These are phyloP conservation scores for Mortierella sp. DNA, from an alignment of 371 early-diverging fungal genomes.

Conservation along the genomic window DNA sequence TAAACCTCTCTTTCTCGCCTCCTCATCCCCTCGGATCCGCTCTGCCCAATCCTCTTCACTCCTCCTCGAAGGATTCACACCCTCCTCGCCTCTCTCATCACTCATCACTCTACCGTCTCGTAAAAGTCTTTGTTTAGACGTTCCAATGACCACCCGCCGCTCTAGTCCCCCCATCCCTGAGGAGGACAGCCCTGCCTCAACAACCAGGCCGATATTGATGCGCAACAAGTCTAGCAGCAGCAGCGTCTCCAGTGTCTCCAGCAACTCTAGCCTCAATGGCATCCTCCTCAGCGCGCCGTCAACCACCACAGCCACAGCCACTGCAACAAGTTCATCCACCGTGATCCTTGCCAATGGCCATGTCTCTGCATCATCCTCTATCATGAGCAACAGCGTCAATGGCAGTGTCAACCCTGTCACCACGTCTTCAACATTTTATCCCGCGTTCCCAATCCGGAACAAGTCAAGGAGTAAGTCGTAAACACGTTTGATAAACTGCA, in stretches of 20 bases:
- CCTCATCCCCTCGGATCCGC: too few relatives aligned
- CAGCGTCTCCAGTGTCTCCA: slow-evolving; percentile 29
- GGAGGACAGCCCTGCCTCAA: slow-evolving; percentile 9
- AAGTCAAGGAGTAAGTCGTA: slow-evolving; percentile 46
- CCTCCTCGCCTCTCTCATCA: too few relatives aligned
- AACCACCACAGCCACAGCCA: slow-evolving; percentile 32
- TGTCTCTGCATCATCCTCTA: too few relatives aligned
- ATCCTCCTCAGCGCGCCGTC: slow-evolving; percentile 22
- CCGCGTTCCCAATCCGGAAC: slow-evolving; percentile 37
- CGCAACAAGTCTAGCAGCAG: slow-evolving; percentile 26
- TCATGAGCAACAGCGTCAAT: slow-evolving; percentile 2
- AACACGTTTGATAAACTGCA: background rate
- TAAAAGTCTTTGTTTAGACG: too few relatives aligned
- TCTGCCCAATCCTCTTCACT: too few relatives aligned
- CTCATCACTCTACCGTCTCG: too few relatives aligned
- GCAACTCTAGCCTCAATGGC: slow-evolving; percentile 29
- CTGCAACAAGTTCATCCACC: slow-evolving; percentile 23
- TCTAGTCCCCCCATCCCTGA: slow-evolving; percentile 32
- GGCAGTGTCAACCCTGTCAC: slow-evolving; percentile 7
- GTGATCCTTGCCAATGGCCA: slow-evolving; percentile 21
- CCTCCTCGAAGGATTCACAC: too few relatives aligned
- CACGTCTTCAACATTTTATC: slow-evolving; percentile 30
- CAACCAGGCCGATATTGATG: background rate
- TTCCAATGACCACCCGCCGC: slow-evolving; percentile 33
- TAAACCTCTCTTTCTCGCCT: too few relatives aligned